Percentiles rank a stretch among this genome's conserved stretches.
phyloP scores from a whole-genome alignment of 495 filamentous ascomycete genomes.

The Hypomontagnella monticulosa region DNA sequence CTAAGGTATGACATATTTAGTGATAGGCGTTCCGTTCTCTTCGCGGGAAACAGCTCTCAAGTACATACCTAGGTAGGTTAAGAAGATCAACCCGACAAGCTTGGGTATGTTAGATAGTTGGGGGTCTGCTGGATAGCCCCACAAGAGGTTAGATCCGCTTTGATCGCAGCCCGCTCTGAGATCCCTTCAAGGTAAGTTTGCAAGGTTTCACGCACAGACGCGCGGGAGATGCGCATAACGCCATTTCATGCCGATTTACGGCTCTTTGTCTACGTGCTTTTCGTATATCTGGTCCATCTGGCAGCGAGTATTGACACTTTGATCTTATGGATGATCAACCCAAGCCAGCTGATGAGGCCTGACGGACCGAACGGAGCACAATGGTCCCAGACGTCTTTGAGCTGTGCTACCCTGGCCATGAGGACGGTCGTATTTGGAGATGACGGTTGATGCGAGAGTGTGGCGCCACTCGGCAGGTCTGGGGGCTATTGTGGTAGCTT shows the following conservation, averaged over 20 bases:
- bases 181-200: not conserved
- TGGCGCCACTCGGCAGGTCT: conserved; percentile 35
- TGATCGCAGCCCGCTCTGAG: not conserved
- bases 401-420: conserved; percentile 10
- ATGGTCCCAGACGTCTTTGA: conserved; percentile 4
- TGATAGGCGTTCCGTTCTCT: too few species aligned
- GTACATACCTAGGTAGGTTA: too few species aligned
- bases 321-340: not conserved
- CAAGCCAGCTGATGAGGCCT: conserved; percentile 9
- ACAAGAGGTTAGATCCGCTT: not conserved
- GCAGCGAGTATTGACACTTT: not conserved
- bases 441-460: conserved; percentile 30
- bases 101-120: too few species aligned
- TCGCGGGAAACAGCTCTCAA: too few species aligned
- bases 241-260: conserved; percentile 4
- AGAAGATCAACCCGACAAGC: too few species aligned
- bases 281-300: not conserved
- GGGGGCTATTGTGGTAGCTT: conserved; percentile 30
- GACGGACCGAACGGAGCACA: conserved; percentile 23
- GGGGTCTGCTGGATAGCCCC: too few species aligned
- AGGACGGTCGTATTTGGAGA: conserved; percentile 38
- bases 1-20: too few species aligned
- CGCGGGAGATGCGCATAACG: conserved; percentile 15
- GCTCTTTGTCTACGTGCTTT: not conserved
- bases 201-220: conserved; percentile 34